Evolutionary conservation across 169 alveolate species (phyloP), one percentile per base, ranked within the genome.

Genomic region (Ichthyophthirius multifiliis): DNA sequence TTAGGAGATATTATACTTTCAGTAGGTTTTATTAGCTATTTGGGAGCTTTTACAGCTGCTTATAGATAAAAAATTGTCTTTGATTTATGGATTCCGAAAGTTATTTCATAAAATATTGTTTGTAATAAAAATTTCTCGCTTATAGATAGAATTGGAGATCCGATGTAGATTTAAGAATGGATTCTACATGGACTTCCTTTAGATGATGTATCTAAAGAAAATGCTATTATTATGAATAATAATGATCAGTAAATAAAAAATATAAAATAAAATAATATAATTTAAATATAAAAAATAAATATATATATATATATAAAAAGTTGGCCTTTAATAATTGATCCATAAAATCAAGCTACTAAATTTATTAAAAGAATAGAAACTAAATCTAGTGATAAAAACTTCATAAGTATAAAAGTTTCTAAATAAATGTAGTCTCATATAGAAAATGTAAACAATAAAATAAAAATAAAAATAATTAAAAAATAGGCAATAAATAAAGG

Each of bases 301-400:
- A 84, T 84, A 1, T 83, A 62, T 16, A 76, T 31, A 43, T 65
- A 65, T 65, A 43, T 46, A 45, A 74, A 74, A 67, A 92, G 95
- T 83, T 95, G 94, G 92, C 96, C 97, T 2, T 83, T 93, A 9
- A 89, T 95, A 83, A 95, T 95, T 20, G 98, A 95, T 74, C 98
- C 98, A 20, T 89, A 95, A 75, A 80, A 89, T 43, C 93, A 95
- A 78, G 98, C 96, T 39, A 95, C 90, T 75, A 90, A 83, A 55
- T 94, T 94, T 89, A 76, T 91, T 9, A 64, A 85, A 91, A 89
- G 76, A 89, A 89, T 81, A 67, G 88, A 79, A 78, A 89, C 83
- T 84, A 94, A 74, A 63, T 9, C 23, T 9, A 62, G 32, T 64
- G 76, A 64, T 41, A 20, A 62, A 23, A 35, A 73, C n/a, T 74